phyloP scores from a whole-genome alignment of 2,329 filamentous ascomycete genomes.

The Thelonectria rubi region DNA sequence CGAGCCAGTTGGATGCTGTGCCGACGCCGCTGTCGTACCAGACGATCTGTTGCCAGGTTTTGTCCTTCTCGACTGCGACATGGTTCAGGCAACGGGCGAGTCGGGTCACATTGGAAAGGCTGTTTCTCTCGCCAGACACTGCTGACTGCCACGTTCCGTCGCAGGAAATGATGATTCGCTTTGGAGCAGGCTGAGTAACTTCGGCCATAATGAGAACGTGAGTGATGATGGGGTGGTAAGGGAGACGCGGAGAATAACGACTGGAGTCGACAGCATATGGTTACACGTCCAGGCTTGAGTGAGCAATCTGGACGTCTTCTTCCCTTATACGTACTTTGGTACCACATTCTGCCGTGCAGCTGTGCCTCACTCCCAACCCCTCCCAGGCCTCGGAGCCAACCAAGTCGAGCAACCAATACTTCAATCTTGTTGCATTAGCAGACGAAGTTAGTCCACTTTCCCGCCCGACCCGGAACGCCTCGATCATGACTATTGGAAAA shows the following conservation, averaged over 20 bases:
- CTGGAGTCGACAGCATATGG: not conserved
- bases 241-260: no score
- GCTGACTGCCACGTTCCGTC: slow-evolving; percentile 49
- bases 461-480: not conserved
- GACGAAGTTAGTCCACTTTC: not conserved
- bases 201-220: slow-evolving; percentile 2
- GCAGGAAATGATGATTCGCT: slow-evolving; percentile 47
- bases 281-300: not conserved
- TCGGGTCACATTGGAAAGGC: slow-evolving; percentile 48
- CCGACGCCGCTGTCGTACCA: slow-evolving; percentile 51
- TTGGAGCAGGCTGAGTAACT: slow-evolving; percentile 23
- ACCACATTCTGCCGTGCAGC: not conserved
- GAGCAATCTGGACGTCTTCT: not conserved
- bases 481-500: not conserved
- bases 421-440: not conserved
- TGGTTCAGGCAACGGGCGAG: slow-evolving; percentile 44
- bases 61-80: slow-evolving; percentile 37
- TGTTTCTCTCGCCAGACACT: slow-evolving; percentile 38
- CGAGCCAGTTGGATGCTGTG: slow-evolving; percentile 21
- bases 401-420: not conserved
- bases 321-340: not conserved
- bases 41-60: slow-evolving; percentile 48
- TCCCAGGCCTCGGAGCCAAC: not conserved
- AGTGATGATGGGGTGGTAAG: not conserved
- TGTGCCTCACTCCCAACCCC: not conserved